A percentile compares a stretch with the other conserved stretches of the same genome.
These are phyloP conservation scores for Lycium ferocissimum DNA, from an alignment of 257 asterid species.

Conservation along the genomic window DNA sequence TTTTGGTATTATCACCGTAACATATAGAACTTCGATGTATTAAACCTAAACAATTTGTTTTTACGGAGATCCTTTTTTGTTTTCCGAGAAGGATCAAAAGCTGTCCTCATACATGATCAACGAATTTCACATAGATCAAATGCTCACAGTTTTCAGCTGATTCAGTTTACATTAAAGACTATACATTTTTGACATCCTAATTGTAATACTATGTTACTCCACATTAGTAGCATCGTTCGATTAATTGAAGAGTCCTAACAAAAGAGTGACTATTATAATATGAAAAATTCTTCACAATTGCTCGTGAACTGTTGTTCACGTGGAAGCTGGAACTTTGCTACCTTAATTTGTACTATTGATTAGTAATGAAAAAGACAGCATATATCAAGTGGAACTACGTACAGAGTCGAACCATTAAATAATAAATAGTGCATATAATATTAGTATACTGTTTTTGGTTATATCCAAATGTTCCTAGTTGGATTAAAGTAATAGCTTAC, in stretches of 20 bases:
- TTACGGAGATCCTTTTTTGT: neutral
- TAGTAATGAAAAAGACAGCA: neutral
- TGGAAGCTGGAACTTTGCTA: neutral
- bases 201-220: neutral
- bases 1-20: neutral
- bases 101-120: neutral
- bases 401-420: conserved; percentile 15
- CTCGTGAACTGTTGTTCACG: neutral
- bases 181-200: neutral
- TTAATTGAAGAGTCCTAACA: neutral
- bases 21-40: neutral
- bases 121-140: neutral
- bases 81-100: neutral
- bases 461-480: conserved; percentile 20
- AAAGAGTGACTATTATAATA: neutral
- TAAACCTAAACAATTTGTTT: no score
- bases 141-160: neutral
- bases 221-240: no score
- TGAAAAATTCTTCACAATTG: neutral
- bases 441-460: neutral
- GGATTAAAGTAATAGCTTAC: conserved; percentile 4
- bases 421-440: neutral
- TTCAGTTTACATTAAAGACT: neutral
- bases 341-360: neutral
- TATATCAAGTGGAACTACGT: neutral